A percentile compares a stretch with the other conserved stretches of the same genome.
Conservation (phyloP, 495 filamentous ascomycete genomes). For the Penicillium longicatenatum region DNA sequence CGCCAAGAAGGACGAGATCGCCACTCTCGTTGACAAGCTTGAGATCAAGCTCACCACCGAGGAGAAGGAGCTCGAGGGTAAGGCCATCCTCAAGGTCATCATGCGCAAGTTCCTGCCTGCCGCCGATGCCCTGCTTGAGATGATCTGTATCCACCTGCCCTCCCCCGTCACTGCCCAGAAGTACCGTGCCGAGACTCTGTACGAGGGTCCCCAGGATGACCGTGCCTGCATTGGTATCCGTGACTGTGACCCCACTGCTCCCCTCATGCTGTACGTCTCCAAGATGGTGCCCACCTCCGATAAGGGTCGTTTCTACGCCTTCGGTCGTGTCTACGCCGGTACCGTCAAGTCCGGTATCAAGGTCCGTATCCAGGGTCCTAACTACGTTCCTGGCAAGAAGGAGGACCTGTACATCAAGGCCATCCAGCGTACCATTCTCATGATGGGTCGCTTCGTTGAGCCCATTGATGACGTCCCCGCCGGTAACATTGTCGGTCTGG, state of each 20-base stretch:
- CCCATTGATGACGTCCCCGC: slow-evolving; percentile 99
- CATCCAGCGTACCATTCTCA: slow-evolving; percentile 99
- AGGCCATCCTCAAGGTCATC: slow-evolving; percentile 92
- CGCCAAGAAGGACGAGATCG: slow-evolving; percentile 95
- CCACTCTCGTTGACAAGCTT: slow-evolving; percentile 82
- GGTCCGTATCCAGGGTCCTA: slow-evolving; percentile 99
- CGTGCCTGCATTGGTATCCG: slow-evolving; percentile 92
- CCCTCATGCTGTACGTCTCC: slow-evolving; percentile 99
- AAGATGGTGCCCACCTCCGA: slow-evolving; percentile 99
- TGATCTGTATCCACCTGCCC: slow-evolving; percentile 99
- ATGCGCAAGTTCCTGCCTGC: slow-evolving; percentile 99
- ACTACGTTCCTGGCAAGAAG: slow-evolving; percentile 98
- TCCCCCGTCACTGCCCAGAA: slow-evolving; percentile 95
- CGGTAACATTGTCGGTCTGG: slow-evolving; percentile 98
- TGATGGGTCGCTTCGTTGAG: slow-evolving; percentile 99
- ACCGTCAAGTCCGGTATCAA: slow-evolving; percentile 96
- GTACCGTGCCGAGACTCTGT: slow-evolving; percentile 98
- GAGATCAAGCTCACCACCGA: slow-evolving; percentile 83
- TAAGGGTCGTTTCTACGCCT: slow-evolving; percentile 99
- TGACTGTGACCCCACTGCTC: slow-evolving; percentile 95
- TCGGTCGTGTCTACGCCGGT: slow-evolving; percentile 99
- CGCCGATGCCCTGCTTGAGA: slow-evolving; percentile 97
- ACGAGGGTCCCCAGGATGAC: slow-evolving; percentile 95
- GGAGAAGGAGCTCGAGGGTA: slow-evolving; percentile 94
- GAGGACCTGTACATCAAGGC: slow-evolving; percentile 99